Conservation (phyloP, 352 stramenopile species). For the Phytophthora kernoviae region DNA sequence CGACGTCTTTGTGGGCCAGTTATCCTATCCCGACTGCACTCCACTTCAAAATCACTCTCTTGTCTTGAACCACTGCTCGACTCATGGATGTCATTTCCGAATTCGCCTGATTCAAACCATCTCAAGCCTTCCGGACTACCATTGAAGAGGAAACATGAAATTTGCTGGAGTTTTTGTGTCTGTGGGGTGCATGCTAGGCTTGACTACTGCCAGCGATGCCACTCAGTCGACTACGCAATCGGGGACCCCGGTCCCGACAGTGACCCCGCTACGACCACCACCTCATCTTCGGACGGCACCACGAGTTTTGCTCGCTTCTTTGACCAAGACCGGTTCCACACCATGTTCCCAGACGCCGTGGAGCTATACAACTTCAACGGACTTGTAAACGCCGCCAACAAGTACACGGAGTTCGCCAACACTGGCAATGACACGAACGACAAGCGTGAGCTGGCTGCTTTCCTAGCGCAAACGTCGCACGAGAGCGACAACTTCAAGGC, state of each 20-base stretch:
- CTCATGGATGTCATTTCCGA: slow-evolving; percentile 23
- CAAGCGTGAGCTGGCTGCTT: slow-evolving; percentile 46
- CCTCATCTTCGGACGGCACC: neutral
- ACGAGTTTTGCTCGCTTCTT: slow-evolving; percentile 42
- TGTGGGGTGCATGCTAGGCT: slow-evolving; percentile 15
- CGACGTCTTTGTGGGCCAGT: slow-evolving; percentile 6
- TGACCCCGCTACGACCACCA: neutral
- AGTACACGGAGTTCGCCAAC: slow-evolving; percentile 55
- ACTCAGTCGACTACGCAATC: slow-evolving; percentile 16
- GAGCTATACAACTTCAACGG: slow-evolving; percentile 51
- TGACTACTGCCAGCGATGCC: slow-evolving; percentile 18
- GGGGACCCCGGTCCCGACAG: slow-evolving; percentile 9
- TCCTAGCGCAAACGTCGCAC: slow-evolving; percentile 49
- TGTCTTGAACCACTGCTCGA: slow-evolving; percentile 1
- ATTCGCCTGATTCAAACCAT: slow-evolving; percentile 9
- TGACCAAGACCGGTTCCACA: slow-evolving; percentile 35
- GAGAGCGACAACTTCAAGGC: slow-evolving; percentile 54
- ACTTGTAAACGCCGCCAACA: slow-evolving; percentile 36
- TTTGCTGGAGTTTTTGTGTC: slow-evolving; percentile 15
- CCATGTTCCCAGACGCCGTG: slow-evolving; percentile 44
- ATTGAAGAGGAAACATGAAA: slow-evolving; percentile 21
- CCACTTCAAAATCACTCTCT: no score
- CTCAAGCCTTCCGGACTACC: neutral
- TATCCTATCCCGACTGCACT: slow-evolving; percentile 32
- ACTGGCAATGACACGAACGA: slow-evolving; percentile 42